Evolutionary conservation across 345 rosid species (phyloP).

Genomic region (Iberis pinnata): DNA sequence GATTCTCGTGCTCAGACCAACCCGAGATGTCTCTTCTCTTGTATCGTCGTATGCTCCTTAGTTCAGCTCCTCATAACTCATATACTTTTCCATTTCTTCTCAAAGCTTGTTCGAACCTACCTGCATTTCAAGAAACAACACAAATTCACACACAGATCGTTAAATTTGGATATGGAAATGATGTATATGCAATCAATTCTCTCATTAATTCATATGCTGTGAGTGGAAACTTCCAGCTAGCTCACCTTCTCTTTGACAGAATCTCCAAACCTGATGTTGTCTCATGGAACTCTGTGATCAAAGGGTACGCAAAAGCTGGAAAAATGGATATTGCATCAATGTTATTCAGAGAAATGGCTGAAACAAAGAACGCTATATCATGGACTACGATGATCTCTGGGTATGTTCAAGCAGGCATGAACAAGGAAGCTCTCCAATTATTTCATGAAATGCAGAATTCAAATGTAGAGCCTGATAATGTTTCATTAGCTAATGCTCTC

Average conservation of each 20-base stretch:
- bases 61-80: slow-evolving; percentile 40
- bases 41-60: slow-evolving; percentile 46
- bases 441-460: slow-evolving; percentile 62
- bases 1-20: slow-evolving; percentile 35
- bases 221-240: slow-evolving; percentile 30
- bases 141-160: slow-evolving; percentile 53
- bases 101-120: slow-evolving; percentile 51
- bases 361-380: slow-evolving; percentile 41
- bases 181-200: slow-evolving; percentile 46
- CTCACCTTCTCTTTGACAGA: slow-evolving; percentile 40
- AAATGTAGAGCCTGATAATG: slow-evolving; percentile 49
- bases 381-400: slow-evolving; percentile 72
- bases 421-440: slow-evolving; percentile 53
- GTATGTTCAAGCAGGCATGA: slow-evolving; percentile 45
- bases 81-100: slow-evolving; percentile 70
- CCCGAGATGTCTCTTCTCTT: slow-evolving; percentile 45
- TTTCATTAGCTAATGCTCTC: slow-evolving; percentile 40
- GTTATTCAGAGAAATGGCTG: slow-evolving; percentile 40
- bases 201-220: slow-evolving; percentile 49
- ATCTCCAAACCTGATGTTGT: slow-evolving; percentile 40
- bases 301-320: slow-evolving; percentile 45
- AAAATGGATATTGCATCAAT: slow-evolving; percentile 33
- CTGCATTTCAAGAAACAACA: slow-evolving; percentile 36
- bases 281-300: slow-evolving; percentile 70
- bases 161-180: slow-evolving; percentile 44